Base-by-base conservation (phyloP, 345 rosid genomes). In the Sisymbrium altissimum region DNA sequence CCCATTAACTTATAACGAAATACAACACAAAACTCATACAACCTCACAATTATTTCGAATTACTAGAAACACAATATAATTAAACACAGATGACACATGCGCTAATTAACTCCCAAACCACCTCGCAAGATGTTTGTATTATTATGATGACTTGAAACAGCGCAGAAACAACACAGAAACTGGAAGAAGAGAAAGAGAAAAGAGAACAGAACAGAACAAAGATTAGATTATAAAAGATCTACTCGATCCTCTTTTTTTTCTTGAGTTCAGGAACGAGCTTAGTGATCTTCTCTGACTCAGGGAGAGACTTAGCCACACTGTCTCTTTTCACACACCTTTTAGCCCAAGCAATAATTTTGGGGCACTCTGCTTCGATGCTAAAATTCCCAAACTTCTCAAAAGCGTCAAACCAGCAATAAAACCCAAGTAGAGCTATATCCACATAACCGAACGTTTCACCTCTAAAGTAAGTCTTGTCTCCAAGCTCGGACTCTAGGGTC, bases 381-480 rank as follows among this genome's bases (percentile, higher is more conserved):
- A 54, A 54, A 9, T 27, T 54, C 0, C 11, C 59, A 27, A 54
- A 0, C 11, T 71, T 71, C 14, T 71, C 58, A 4, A 35, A 60
- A 2, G 11, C 39, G 10, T 5, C 39, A 36, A 60, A 71, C 75
- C 74, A 70, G 52, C 57, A 3, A 0, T 58, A 58, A 25, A 45
- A 70, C 0, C 74, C 74, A 9, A 70, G 33, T 5, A 70, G 9
- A 7, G 66, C 66, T 27, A 70, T 70, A 15, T 70, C 74, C 0
- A 70, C 74, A 46, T 19, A 70, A 5, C 74, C 74, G 1, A 70
- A 70, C 14, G 44, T 32, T 5, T 70, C 58, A 9, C 44, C 74
- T 21, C 74, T 66, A 21, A 70, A 70, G 58, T 58, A 70, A 27
- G 35, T 14, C 59, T 54, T 54, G 36, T 54, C 59, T 6, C 59